Percentiles rank a stretch among this genome's conserved stretches.
These are phyloP conservation scores for Linum lewisii DNA, from an alignment of 345 rosid genomes.

Conservation along the genomic window DNA sequence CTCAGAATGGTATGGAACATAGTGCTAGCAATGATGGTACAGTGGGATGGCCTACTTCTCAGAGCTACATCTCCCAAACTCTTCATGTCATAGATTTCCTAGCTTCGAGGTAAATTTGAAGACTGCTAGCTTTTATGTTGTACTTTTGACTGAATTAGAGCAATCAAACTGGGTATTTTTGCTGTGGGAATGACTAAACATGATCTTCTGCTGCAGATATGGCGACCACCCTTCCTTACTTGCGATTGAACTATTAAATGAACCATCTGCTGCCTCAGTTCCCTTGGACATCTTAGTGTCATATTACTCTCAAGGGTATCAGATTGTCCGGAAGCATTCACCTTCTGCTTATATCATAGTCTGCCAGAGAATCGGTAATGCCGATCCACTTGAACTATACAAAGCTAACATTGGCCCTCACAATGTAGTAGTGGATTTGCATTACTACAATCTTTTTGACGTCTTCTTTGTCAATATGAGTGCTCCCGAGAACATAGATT, in stretches of 20 bases:
- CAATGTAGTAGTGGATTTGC: slow-evolving; percentile 59
- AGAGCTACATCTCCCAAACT: slow-evolving; percentile 44
- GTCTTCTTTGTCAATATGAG: slow-evolving; percentile 44
- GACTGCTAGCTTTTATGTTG: background rate
- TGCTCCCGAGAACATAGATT: slow-evolving; percentile 38
- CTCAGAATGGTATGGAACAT: slow-evolving; percentile 80
- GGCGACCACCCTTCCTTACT: slow-evolving; percentile 49
- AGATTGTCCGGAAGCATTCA: slow-evolving; percentile 46
- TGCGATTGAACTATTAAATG: slow-evolving; percentile 65
- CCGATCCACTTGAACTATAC: slow-evolving; percentile 56
- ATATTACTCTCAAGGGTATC: slow-evolving; percentile 53
- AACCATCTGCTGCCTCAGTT: slow-evolving; percentile 53
- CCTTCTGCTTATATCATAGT: slow-evolving; percentile 46
- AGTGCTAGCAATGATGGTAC: slow-evolving; percentile 68
- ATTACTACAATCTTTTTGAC: slow-evolving; percentile 69
- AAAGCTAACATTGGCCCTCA: slow-evolving; percentile 49
- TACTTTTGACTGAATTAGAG: background rate
- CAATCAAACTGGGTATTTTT: too few species aligned
- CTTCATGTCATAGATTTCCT: slow-evolving; percentile 54
- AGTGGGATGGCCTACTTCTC: slow-evolving; percentile 42
- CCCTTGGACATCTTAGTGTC: slow-evolving; percentile 48
- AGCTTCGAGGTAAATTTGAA: slow-evolving; percentile 44
- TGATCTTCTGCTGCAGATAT: slow-evolving; percentile 40
- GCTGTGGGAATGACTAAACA: too few species aligned
- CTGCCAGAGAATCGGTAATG: slow-evolving; percentile 75